Conservation (phyloP, 768 basidiomycete genomes). For the Boletus huronensis region DNA sequence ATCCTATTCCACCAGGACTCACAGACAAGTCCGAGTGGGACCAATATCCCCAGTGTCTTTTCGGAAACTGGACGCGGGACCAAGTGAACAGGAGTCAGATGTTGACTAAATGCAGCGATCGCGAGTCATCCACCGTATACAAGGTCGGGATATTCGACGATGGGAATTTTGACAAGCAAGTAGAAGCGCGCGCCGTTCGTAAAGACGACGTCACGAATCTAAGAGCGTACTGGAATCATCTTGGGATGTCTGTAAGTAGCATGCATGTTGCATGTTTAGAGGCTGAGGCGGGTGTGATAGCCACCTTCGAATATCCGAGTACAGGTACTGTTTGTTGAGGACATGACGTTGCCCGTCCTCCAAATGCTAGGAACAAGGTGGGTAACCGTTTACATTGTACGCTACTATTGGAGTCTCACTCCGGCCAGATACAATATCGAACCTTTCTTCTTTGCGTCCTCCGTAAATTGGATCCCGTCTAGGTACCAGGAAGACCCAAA, state of each 20-base stretch:
- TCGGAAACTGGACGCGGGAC: conserved; percentile 49
- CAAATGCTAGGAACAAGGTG: conserved; percentile 41
- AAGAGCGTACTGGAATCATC: conserved; percentile 28
- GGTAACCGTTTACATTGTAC: neutral
- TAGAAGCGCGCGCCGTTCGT: conserved; percentile 8
- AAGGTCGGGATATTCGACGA: conserved; percentile 14
- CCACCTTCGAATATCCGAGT: conserved; percentile 27
- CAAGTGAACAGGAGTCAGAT: conserved; percentile 41
- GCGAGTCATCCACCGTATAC: conserved; percentile 18
- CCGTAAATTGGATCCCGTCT: conserved; percentile 40
- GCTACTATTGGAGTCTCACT: neutral
- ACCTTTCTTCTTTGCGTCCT: conserved; percentile 44
- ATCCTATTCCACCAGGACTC: neutral
- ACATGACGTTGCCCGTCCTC: conserved; percentile 33
- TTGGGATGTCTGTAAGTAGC: conserved; percentile 26
- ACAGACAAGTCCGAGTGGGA: conserved; percentile 23
- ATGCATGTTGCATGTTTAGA: neutral
- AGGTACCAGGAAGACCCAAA: conserved; percentile 38
- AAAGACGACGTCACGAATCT: conserved; percentile 11
- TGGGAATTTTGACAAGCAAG: conserved; percentile 18
- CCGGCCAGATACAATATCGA: conserved; percentile 37
- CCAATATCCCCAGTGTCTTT: conserved; percentile 48
- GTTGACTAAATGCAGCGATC: conserved; percentile 17
- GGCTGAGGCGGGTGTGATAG: conserved; percentile 15
- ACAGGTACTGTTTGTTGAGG: conserved; percentile 39